Evolutionary conservation across 2,329 filamentous ascomycete species (phyloP).

Genomic region (Trichoderma atrobrunneum): DNA sequence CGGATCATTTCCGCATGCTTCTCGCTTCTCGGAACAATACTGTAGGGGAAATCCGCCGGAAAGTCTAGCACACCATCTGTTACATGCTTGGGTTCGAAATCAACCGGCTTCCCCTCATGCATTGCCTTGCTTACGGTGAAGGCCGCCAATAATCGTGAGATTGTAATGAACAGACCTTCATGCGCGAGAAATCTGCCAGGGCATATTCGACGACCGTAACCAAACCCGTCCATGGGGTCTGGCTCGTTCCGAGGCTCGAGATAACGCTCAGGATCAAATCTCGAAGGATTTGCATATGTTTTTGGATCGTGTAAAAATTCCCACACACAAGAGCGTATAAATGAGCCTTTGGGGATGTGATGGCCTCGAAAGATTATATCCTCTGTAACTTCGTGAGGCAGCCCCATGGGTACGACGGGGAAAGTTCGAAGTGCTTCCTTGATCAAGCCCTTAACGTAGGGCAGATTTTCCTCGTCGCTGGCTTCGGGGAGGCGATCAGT

Average conservation of each 20-base stretch:
- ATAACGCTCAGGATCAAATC: slow-evolving; percentile 31
- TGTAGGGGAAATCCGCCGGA: not conserved
- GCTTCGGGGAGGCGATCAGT: not conserved
- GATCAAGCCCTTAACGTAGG: not conserved
- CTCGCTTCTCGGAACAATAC: not conserved
- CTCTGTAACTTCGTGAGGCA: not conserved
- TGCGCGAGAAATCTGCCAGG: not conserved
- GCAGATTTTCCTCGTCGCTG: not conserved
- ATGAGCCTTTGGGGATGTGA: slow-evolving; percentile 1
- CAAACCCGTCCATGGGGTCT: not conserved
- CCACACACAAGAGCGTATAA: not conserved
- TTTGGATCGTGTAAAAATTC: not conserved
- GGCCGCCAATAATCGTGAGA: not conserved
- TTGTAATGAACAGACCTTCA: not conserved
- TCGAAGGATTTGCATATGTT: slow-evolving; percentile 40
- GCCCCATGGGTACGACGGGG: not conserved
- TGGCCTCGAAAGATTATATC: not conserved
- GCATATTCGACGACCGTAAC: slow-evolving; percentile 12
- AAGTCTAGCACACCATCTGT: not conserved
- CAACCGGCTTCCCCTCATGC: not conserved
- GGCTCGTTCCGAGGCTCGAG: slow-evolving; percentile 27
- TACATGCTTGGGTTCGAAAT: not conserved
- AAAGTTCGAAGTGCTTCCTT: not conserved
- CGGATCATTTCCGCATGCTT: not conserved
- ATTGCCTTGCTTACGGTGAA: slow-evolving; percentile 3